A percentile compares a stretch with the other conserved stretches of the same genome.
phyloP scores from a whole-genome alignment of 2,329 filamentous ascomycete species.

The Cladosporium sp. region DNA sequence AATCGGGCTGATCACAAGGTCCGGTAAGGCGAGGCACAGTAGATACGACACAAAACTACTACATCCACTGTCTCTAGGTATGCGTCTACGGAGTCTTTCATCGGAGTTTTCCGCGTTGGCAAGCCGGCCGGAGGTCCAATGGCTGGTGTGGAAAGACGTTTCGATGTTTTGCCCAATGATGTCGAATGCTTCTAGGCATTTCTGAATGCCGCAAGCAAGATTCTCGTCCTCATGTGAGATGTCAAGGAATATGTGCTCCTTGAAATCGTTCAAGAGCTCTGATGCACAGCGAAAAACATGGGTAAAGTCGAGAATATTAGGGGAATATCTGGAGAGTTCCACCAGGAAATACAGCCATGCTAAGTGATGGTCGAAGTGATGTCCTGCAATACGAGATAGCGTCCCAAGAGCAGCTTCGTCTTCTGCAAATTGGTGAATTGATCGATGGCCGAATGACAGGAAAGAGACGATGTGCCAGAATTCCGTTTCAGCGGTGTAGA shows the following conservation, averaged over 20 bases:
- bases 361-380: neutral
- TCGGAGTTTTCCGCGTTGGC: neutral
- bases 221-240: neutral
- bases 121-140: neutral
- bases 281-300: neutral
- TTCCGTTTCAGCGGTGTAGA: neutral
- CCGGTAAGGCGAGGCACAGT: neutral
- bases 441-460: neutral
- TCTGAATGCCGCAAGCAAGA: neutral
- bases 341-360: neutral
- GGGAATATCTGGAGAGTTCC: neutral
- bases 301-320: neutral
- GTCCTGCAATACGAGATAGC: neutral
- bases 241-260: neutral
- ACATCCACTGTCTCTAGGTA: neutral
- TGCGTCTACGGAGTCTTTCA: no score
- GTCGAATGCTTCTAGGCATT: neutral
- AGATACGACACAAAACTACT: neutral
- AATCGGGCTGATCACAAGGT: neutral
- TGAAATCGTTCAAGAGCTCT: neutral
- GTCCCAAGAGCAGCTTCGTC: neutral
- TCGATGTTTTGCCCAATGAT: neutral
- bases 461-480: neutral
- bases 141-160: neutral
- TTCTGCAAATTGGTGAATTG: neutral